Evolutionary conservation across 1,284 basidiomycete genomes (phyloP), one percentile per base, ranked within the genome.

Genomic region (Trichosporon inkin): DNA sequence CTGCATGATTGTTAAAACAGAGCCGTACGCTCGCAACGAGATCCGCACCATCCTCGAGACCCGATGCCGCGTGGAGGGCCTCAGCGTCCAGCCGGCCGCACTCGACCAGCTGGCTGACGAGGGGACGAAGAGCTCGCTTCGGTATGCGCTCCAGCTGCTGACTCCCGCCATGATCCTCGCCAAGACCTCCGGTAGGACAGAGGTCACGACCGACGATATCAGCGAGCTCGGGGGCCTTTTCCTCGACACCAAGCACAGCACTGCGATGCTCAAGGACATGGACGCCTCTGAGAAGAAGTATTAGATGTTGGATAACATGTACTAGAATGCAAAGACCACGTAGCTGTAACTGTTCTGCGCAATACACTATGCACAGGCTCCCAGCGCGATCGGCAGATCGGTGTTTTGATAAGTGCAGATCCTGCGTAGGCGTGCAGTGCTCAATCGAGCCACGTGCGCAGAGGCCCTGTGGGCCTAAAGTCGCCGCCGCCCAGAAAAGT

Each of bases 1-100:
- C 60, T 98, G 95, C 79, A 87, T 99, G 83, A 99, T 99, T 63
- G 93, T 99, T 41, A 90, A 92, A 72, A 99, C 95, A 1, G 85
- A 90, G 61, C 83, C 85, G 6, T 96, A 98, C 78, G 85, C 84
- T 10, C 84, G 86, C 41, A 88, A 90, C 10, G 91, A 98, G 74
- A 89, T 98, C 62, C 86, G 86, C 41, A 88, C 87, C 71, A 92
- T 99, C 24, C 83, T 98, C 6, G 88, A 90, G 67, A 81, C 95
- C 55, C 85, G 95, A 56, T 88, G 90, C 28, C 88, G 86, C 62
- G 85, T 92, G 2, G 95, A 98, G 76, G 90, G 90, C 0, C 82
- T 97, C 49, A 86, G 85, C 65, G 82, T 98, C 1, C 84, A 86
- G 22, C 73, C 84, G 11, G 88, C 87, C 8, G 93, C 95, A 11